Percentiles rank a stretch among this genome's conserved stretches.
phyloP scores from a whole-genome alignment of 129 eudicot species.

The Heracleum sosnowskyi region DNA sequence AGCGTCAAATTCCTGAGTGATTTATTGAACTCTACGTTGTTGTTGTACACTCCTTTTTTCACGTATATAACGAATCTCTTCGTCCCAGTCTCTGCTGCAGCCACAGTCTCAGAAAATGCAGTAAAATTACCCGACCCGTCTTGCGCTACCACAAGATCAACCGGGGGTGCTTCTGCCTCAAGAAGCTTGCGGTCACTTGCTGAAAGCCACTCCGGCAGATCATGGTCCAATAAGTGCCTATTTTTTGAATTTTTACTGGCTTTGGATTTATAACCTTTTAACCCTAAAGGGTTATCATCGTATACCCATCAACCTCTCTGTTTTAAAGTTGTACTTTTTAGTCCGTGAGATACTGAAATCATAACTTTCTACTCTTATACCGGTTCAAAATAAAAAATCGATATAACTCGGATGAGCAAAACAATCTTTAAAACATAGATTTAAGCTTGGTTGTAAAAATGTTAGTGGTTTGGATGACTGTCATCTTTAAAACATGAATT shows the following conservation, averaged over 20 bases:
- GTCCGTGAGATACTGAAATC: too few relatives aligned
- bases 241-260: constrained; percentile 25
- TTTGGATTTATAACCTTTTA: too few relatives aligned
- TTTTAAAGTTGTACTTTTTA: too few relatives aligned
- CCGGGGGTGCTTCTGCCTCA: constrained; percentile 16
- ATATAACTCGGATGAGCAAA: too few relatives aligned
- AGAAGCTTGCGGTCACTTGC: constrained; percentile 36
- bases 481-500: too few relatives aligned
- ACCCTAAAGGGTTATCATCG: too few relatives aligned
- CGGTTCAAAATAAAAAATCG: too few relatives aligned
- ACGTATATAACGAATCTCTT: constrained; percentile 1
- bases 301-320: too few relatives aligned
- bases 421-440: too few relatives aligned
- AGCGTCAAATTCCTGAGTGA: not conserved
- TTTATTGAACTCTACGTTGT: not conserved
- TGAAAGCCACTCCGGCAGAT: constrained; percentile 34
- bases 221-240: constrained; percentile 25
- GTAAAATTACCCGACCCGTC: constrained; percentile 55
- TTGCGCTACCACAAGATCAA: constrained; percentile 50
- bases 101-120: constrained; percentile 9
- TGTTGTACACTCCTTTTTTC: not conserved
- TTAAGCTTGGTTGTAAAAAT: too few relatives aligned
- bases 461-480: too few relatives aligned
- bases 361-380: too few relatives aligned
- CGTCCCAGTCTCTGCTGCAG: not conserved